Conservation (phyloP, 1,284 basidiomycete genomes). For the Cryptococcus hybrid region DNA sequence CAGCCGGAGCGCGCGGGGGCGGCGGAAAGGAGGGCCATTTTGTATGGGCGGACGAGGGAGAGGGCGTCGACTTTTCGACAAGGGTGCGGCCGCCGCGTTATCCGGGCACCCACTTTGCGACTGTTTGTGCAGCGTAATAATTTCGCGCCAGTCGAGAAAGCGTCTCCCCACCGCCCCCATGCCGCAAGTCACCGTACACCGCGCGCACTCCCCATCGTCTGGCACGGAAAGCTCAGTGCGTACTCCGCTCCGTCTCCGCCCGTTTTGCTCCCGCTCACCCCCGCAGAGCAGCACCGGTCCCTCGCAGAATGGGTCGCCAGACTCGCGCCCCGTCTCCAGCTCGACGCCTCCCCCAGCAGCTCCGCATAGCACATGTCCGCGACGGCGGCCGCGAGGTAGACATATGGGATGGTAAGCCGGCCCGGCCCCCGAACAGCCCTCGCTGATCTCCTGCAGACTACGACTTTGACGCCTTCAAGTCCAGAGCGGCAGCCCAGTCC, state of each 20-base stretch:
- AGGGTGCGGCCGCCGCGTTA: too few species aligned
- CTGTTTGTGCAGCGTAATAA: too few species aligned
- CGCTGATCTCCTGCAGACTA: constrained; percentile 18
- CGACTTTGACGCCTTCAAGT: constrained; percentile 28
- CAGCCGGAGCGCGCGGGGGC: constrained; percentile 17
- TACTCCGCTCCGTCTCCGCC: neutral
- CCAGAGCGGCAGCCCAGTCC: constrained; percentile 18
- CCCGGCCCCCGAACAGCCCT: neutral
- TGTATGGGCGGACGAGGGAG: too few species aligned
- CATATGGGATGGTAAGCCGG: constrained; percentile 32
- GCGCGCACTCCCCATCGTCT: constrained; percentile 8
- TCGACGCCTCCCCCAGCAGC: constrained; percentile 6
- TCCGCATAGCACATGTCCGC: constrained; percentile 29
- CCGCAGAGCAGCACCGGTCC: constrained; percentile 3
- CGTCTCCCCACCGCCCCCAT: neutral
- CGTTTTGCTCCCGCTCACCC: neutral
- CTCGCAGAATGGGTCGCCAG: constrained; percentile 4
- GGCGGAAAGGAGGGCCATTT: constrained; percentile 1
- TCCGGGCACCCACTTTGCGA: too few species aligned
- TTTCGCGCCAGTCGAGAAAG: too few species aligned
- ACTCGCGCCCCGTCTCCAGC: constrained; percentile 6
- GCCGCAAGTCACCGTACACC: constrained; percentile 6
- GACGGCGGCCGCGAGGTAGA: constrained; percentile 25
- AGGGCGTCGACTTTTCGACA: too few species aligned
- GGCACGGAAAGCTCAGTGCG: constrained; percentile 10